Conservation (phyloP, 768 basidiomycete genomes). For the Psilocybe subaeruginosa region DNA sequence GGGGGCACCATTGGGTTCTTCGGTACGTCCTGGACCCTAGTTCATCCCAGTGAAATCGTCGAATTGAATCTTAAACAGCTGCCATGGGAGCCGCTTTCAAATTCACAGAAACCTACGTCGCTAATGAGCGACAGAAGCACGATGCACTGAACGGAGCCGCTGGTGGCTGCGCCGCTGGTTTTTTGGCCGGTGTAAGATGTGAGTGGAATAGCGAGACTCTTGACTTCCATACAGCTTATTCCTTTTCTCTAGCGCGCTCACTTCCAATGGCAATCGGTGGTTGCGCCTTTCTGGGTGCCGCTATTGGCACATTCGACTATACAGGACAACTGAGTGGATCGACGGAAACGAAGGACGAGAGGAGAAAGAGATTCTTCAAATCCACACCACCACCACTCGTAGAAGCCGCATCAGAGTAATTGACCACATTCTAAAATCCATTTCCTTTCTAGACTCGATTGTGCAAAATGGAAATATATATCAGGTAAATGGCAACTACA, state of each 20-base stretch:
- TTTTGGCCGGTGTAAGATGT: conserved; percentile 88
- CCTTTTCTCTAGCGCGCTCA: conserved; percentile 64
- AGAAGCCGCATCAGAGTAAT: conserved; percentile 34
- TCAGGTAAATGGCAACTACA: neutral
- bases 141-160: conserved; percentile 84
- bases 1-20: conserved; percentile 92
- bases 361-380: conserved; percentile 85
- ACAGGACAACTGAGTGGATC: conserved; percentile 61
- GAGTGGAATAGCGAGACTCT: conserved; percentile 23
- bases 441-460: conserved; percentile 12
- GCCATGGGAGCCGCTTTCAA: conserved; percentile 90
- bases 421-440: conserved; percentile 11
- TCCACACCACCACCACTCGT: conserved; percentile 48
- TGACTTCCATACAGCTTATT: conserved; percentile 1
- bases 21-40: conserved; percentile 54
- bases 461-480: neutral
- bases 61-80: conserved; percentile 47
- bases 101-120: conserved; percentile 77
- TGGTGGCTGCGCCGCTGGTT: conserved; percentile 92
- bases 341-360: conserved; percentile 60
- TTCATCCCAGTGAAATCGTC: neutral
- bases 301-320: conserved; percentile 82
- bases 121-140: conserved; percentile 78
- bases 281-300: conserved; percentile 77
- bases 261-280: conserved; percentile 80